These are phyloP conservation scores for Chrysoporthe austroafricana DNA, from an alignment of 2,329 filamentous ascomycete species.

Conservation along the genomic window DNA sequence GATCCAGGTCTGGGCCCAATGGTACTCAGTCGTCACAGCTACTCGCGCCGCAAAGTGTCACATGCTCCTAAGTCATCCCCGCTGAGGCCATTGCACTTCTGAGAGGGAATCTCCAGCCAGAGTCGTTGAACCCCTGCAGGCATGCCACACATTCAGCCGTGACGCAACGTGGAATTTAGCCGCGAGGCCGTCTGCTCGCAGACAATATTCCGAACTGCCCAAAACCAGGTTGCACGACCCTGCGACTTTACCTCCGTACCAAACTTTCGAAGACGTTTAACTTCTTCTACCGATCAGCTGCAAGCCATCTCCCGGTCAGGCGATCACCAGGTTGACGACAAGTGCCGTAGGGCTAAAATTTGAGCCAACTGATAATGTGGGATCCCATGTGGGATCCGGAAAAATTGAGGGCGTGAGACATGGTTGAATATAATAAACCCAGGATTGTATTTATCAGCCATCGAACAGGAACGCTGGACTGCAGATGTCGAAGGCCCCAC, in stretches of 20 bases:
- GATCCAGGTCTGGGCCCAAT: background rate
- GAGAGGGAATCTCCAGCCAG: background rate
- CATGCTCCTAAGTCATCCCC: background rate
- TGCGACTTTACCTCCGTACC: slow-evolving; percentile 2
- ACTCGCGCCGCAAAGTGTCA: background rate
- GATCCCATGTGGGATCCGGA: background rate
- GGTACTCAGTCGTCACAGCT: background rate
- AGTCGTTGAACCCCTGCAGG: background rate
- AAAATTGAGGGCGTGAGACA: background rate
- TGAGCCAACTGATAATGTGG: background rate
- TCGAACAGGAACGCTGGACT: too few relatives aligned
- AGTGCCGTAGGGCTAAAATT: background rate
- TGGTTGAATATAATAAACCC: too few relatives aligned
- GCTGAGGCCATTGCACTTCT: background rate
- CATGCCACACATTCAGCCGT: background rate
- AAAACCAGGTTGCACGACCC: background rate
- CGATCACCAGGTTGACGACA: background rate
- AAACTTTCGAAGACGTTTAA: background rate
- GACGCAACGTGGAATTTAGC: slow-evolving; percentile 9
- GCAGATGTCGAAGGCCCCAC: too few relatives aligned
- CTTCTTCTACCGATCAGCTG: background rate
- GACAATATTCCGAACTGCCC: background rate
- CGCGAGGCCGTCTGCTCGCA: background rate
- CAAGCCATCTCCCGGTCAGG: background rate
- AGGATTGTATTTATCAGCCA: too few relatives aligned